Evolutionary conservation across 1,284 basidiomycete species (phyloP).

Genomic region (Clitocybe nebularis): DNA sequence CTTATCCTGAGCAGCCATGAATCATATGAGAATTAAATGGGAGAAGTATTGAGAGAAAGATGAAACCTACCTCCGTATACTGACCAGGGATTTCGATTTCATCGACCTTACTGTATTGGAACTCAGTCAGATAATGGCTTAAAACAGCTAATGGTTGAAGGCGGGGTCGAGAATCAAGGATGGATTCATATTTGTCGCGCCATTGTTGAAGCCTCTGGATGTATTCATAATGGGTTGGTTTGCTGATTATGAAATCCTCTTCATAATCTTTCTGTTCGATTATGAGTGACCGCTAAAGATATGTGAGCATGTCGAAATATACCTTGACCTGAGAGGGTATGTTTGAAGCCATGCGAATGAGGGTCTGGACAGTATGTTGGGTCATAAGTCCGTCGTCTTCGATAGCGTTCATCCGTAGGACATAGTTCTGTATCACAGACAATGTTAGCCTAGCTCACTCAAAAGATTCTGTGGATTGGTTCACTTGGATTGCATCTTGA

Average conservation of each 20-base stretch:
- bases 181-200: conserved; percentile 89
- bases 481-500: conserved; percentile 68
- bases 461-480: conserved; percentile 9
- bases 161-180: conserved; percentile 80
- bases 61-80: conserved; percentile 78
- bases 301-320: conserved; percentile 20
- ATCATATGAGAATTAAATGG: background rate
- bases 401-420: conserved; percentile 57
- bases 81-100: conserved; percentile 99
- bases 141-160: conserved; percentile 86
- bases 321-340: conserved; percentile 67
- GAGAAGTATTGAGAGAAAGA: background rate
- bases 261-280: conserved; percentile 78
- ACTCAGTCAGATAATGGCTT: conserved; percentile 95
- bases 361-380: conserved; percentile 51
- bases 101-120: conserved; percentile 97
- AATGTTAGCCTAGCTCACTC: background rate
- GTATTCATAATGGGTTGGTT: conserved; percentile 84
- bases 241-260: conserved; percentile 84
- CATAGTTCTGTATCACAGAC: conserved; percentile 58
- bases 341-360: conserved; percentile 75
- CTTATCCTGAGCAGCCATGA: conserved; percentile 63
- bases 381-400: conserved; percentile 80
- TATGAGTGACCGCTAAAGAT: conserved; percentile 8
- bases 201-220: conserved; percentile 88